Percentiles rank a stretch among this genome's conserved stretches.
These are phyloP conservation scores for Hyaloscypha variabilis DNA, from an alignment of 495 filamentous ascomycete species.

Conservation along the genomic window DNA sequence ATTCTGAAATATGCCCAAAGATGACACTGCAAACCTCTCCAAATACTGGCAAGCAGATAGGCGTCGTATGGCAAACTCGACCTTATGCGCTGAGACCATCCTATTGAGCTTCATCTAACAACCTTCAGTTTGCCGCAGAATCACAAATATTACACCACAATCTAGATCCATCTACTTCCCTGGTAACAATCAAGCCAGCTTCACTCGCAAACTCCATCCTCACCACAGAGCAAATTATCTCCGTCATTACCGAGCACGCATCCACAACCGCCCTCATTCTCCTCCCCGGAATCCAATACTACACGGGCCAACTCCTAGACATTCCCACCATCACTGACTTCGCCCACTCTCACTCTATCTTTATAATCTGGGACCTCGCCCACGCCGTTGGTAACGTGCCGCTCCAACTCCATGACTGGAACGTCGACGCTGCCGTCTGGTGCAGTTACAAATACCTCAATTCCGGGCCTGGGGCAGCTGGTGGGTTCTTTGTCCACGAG, in stretches of 20 bases:
- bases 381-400: slow-evolving; percentile 93
- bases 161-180: slow-evolving; percentile 65
- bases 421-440: slow-evolving; percentile 96
- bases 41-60: not conserved
- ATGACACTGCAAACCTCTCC: not conserved
- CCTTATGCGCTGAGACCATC: not conserved
- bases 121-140: slow-evolving; percentile 78
- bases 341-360: slow-evolving; percentile 74
- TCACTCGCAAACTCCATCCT: slow-evolving; percentile 50
- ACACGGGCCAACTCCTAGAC: slow-evolving; percentile 90
- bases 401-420: slow-evolving; percentile 84
- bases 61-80: not conserved
- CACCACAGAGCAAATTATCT: slow-evolving; percentile 72
- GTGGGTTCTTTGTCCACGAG: slow-evolving; percentile 84
- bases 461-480: slow-evolving; percentile 85
- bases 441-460: slow-evolving; percentile 98
- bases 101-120: slow-evolving; percentile 8
- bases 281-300: slow-evolving; percentile 92
- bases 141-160: slow-evolving; percentile 84
- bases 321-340: slow-evolving; percentile 78
- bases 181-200: slow-evolving; percentile 75
- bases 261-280: slow-evolving; percentile 76
- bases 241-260: slow-evolving; percentile 76
- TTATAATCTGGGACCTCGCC: slow-evolving; percentile 93
- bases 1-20: not conserved